Conservation (phyloP, 163 green algal species). For the Scenedesmus sp. region DNA sequence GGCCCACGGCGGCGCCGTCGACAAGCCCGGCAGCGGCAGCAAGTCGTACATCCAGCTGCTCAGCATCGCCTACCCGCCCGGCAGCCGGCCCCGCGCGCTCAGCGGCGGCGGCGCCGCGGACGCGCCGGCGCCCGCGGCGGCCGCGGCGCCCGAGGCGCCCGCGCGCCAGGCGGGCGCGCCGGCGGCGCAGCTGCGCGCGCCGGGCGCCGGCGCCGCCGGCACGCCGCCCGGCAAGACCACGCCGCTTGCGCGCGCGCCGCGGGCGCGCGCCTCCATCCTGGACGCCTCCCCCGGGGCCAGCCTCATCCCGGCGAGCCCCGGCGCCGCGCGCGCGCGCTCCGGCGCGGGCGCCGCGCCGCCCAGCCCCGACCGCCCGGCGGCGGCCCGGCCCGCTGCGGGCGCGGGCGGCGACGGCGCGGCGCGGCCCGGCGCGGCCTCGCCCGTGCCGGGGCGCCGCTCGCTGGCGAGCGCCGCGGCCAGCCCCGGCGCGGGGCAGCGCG, state of each 20-base stretch:
- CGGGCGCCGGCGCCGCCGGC: too few relatives aligned
- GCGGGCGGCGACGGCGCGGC: too few relatives aligned
- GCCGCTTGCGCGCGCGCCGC: not conserved
- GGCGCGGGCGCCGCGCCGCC: not conserved
- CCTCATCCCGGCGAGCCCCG: slow-evolving; percentile 26
- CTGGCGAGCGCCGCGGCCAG: not conserved
- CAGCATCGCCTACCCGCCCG: not conserved
- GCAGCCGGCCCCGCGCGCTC: not conserved
- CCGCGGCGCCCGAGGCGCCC: too few relatives aligned
- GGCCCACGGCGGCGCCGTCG: too few relatives aligned
- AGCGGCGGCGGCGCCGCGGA: not conserved
- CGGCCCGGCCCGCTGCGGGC: too few relatives aligned
- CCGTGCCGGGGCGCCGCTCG: too few relatives aligned
- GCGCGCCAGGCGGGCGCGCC: too few relatives aligned
- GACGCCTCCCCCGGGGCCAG: slow-evolving; percentile 14
- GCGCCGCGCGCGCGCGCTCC: too few relatives aligned
- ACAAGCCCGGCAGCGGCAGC: too few relatives aligned
- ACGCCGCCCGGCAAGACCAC: not conserved
- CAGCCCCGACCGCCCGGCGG: not conserved
- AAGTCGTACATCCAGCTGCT: slow-evolving; percentile 36
- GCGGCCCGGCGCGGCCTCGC: too few relatives aligned
- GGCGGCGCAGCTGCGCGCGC: too few relatives aligned
- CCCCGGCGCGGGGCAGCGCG: too few relatives aligned
- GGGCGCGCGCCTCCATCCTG: slow-evolving; percentile 26
- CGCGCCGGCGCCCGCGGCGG: not conserved